Conservation (phyloP, 2,329 filamentous ascomycete species). For the Aspergillus versicolor region DNA sequence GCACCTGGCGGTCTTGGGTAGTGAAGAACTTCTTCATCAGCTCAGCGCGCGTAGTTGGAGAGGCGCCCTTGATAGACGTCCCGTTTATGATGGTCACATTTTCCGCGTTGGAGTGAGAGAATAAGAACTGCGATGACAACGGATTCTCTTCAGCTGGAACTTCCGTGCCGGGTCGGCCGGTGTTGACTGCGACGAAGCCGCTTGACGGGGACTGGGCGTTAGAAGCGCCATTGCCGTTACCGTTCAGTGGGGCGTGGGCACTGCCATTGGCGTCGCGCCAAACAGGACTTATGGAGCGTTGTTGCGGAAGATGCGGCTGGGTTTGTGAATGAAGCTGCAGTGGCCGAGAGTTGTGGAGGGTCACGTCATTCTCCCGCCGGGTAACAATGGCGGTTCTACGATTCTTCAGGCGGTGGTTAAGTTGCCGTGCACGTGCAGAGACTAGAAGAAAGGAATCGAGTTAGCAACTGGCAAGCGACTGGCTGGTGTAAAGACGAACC, state of each 20-base stretch:
- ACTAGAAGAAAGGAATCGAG: constrained; percentile 42
- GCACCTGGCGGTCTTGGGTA: constrained; percentile 53
- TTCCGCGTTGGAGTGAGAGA: constrained; percentile 43
- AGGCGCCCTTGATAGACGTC: constrained; percentile 52
- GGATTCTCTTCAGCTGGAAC: constrained; percentile 30
- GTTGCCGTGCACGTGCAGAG: constrained; percentile 69
- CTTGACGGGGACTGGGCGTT: constrained; percentile 47
- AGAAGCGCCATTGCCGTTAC: constrained; percentile 19
- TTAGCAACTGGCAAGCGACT: background rate
- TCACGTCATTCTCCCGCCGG: constrained; percentile 53
- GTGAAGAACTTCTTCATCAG: constrained; percentile 64
- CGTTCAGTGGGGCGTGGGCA: background rate
- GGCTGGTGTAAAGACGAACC: constrained; percentile 41
- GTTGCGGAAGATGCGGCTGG: constrained; percentile 19
- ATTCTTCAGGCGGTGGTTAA: constrained; percentile 77
- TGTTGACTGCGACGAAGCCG: constrained; percentile 62
- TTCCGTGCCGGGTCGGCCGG: constrained; percentile 44
- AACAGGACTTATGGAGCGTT: constrained; percentile 35
- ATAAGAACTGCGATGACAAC: constrained; percentile 38
- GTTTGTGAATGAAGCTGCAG: constrained; percentile 24
- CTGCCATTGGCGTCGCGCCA: constrained; percentile 37
- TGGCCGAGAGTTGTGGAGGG: constrained; percentile 30
- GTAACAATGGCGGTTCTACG: constrained; percentile 71
- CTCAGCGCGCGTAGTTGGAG: constrained; percentile 58
- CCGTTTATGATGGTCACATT: constrained; percentile 51